Base-by-base conservation (phyloP, 192 early-diverging fungal genomes). In the Coemansia sp. region DNA sequence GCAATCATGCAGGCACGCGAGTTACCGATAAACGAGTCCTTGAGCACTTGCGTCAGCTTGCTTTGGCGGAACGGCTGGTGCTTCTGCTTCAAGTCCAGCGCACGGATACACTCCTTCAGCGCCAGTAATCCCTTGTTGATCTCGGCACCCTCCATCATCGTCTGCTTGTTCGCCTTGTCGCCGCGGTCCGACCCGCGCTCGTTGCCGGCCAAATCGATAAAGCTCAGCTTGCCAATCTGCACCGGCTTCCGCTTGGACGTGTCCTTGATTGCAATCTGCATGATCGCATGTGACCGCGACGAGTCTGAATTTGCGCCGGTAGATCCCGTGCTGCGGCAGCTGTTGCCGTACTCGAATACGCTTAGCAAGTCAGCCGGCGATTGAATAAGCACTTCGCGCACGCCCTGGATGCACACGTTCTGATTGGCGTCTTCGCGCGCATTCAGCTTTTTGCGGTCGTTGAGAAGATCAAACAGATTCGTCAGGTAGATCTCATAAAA, bases 111-210 rank as follows among this genome's bases (percentile, higher is more conserved):
- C 68, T 98, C 96, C 74, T 99, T 98, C 62, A 99, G 75, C 0
- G 97, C 97, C 57, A 99, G 79, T 64, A 99, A 82, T 71, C 93
- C 94, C 77, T 98, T 98, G 85, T 99, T 99, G 83, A 99, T 99
- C 81, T 99, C 96, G 1, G 96, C 92, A 13, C 96, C 97, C 70
- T 99, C 97, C 95, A 95, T 95, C 69, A 93, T 88, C 71, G 96
- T 98, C 78, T 97, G 92, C 52, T 89, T 84, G 77, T 97, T 90
- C 3, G 94, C 82, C 22, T 61, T 68, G 60, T 97, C 95, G 18
- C 96, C 96, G 43, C 96, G 87, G 78, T 99, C 97, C 5, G 97
- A 91, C 35, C 97, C 97, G 37, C 97, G 89, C 74, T 99, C 97
- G 73, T 92, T 96, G 39, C 97, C 97, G 19, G 97, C 97, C 63